Percentiles rank a stretch among this genome's conserved stretches.
phyloP scores from a whole-genome alignment of 129 eudicot genomes.

The Kitagawia praeruptora region DNA sequence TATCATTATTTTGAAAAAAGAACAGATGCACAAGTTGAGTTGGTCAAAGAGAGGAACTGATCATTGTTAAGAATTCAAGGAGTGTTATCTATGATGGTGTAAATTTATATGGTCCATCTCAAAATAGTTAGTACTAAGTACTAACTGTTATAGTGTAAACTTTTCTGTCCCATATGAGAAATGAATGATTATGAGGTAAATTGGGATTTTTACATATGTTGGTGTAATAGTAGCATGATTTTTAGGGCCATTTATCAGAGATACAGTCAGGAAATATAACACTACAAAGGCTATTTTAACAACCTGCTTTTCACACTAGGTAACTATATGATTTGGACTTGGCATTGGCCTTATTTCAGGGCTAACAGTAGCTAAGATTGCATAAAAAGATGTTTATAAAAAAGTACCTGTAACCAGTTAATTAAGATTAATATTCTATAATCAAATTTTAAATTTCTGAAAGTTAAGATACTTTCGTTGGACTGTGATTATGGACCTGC shows the following conservation, averaged over 20 bases:
- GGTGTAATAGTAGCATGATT: not conserved
- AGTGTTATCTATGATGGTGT: not conserved
- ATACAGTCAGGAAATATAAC: not conserved
- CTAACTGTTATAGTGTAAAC: not conserved
- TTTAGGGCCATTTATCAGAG: not conserved
- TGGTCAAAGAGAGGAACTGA: not conserved
- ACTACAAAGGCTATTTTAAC: slow-evolving; percentile 1
- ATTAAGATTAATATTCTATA: too few relatives aligned
- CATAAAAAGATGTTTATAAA: too few relatives aligned
- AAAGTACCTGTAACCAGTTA: too few relatives aligned
- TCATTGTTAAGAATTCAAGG: not conserved
- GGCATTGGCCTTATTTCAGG: slow-evolving; percentile 13
- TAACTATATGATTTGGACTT: not conserved
- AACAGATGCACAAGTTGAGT: too few relatives aligned
- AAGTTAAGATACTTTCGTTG: too few relatives aligned
- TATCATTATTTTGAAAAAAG: not conserved
- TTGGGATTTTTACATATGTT: not conserved
- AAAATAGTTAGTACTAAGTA: not conserved
- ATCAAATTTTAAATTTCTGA: too few relatives aligned
- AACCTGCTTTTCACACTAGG: slow-evolving; percentile 1
- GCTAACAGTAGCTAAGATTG: slow-evolving; percentile 5
- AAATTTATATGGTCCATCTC: not conserved
- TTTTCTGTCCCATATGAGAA: not conserved
- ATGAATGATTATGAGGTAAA: not conserved
- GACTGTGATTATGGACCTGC: too few relatives aligned